Evolutionary conservation across 2,329 filamentous ascomycete species (phyloP).

Genomic region (Hypoxylon sp.): DNA sequence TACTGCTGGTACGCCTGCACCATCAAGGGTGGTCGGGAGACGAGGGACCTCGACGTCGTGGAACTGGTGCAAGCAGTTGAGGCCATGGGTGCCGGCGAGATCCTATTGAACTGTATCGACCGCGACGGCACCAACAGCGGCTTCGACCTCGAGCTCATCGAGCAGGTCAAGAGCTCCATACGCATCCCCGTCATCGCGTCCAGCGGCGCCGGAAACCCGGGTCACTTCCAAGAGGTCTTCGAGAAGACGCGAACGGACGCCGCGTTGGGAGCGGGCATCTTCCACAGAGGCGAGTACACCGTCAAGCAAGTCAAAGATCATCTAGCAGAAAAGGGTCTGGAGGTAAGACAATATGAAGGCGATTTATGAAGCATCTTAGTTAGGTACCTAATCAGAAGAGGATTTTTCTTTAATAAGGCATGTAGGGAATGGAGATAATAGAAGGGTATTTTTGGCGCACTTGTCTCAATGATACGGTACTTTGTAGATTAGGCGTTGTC

Average conservation of each 20-base stretch:
- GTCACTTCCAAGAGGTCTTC: constrained; percentile 92
- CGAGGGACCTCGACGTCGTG: constrained; percentile 90
- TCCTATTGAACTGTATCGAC: constrained; percentile 97
- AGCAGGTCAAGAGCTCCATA: constrained; percentile 85
- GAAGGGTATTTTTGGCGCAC: constrained; percentile 4
- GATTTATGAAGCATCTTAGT: constrained; percentile 53
- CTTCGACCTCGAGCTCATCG: constrained; percentile 92
- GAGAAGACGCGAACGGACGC: constrained; percentile 86
- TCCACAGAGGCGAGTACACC: constrained; percentile 94
- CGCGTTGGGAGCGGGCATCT: constrained; percentile 95
- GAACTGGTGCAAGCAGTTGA: constrained; percentile 90
- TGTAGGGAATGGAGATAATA: not conserved
- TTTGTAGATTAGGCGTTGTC: constrained; percentile 38
- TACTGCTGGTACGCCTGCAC: constrained; percentile 99
- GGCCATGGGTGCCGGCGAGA: constrained; percentile 94
- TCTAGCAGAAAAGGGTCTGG: constrained; percentile 72
- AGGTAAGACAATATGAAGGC: constrained; percentile 82
- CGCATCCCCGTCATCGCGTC: constrained; percentile 95
- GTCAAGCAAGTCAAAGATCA: constrained; percentile 93
- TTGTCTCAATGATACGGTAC: constrained; percentile 25
- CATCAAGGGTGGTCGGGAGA: constrained; percentile 93
- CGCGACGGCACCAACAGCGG: constrained; percentile 93
- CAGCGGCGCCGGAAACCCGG: constrained; percentile 87
- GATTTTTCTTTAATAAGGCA: not conserved
- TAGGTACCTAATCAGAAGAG: no score